Percentiles rank a stretch among this genome's conserved stretches.
Evolutionary conservation across 2,329 filamentous ascomycete species (phyloP).

Genomic region (Alternaria novae-zelandiae): DNA sequence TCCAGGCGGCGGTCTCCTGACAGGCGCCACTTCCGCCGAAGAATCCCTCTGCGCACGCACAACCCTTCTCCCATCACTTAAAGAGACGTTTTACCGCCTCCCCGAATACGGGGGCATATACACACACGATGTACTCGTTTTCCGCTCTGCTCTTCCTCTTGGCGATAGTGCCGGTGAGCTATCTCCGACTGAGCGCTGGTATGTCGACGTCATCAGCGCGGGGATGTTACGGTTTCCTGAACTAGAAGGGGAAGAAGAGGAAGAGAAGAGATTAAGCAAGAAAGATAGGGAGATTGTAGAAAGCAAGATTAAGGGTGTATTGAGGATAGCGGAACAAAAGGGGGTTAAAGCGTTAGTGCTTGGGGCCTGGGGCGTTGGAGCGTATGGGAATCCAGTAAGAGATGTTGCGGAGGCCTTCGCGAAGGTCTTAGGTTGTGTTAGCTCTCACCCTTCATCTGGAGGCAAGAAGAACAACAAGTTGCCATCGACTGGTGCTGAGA

Average conservation of each 20-base stretch:
- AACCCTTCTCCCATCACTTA: slow-evolving; percentile 65
- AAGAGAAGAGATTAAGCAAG: slow-evolving; percentile 29
- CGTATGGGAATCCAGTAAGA: slow-evolving; percentile 66
- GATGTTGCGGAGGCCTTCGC: slow-evolving; percentile 66
- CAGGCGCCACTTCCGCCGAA: slow-evolving; percentile 66
- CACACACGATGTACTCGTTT: slow-evolving; percentile 66
- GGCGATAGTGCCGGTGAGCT: slow-evolving; percentile 48
- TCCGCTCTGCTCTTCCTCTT: slow-evolving; percentile 49
- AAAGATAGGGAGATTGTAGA: slow-evolving; percentile 60
- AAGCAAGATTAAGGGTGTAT: slow-evolving; percentile 64
- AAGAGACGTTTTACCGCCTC: slow-evolving; percentile 65
- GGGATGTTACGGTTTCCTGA: slow-evolving; percentile 67
- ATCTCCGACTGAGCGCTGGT: slow-evolving; percentile 60
- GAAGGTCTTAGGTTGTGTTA: slow-evolving; percentile 33
- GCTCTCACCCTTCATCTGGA: slow-evolving; percentile 19
- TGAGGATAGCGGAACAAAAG: slow-evolving; percentile 57
- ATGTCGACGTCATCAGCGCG: slow-evolving; percentile 64
- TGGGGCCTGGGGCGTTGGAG: slow-evolving; percentile 70
- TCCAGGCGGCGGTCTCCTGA: slow-evolving; percentile 67
- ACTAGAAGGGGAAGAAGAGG: slow-evolving; percentile 52
- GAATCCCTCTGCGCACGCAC: slow-evolving; percentile 67
- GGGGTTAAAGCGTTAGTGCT: slow-evolving; percentile 61
- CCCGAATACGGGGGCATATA: slow-evolving; percentile 64
- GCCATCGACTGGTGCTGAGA: slow-evolving; percentile 27
- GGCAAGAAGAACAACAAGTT: slow-evolving; percentile 23